A percentile compares a stretch with the other conserved stretches of the same genome.
Conservation (phyloP, 2,329 filamentous ascomycete species). For the Ophiosphaerella korrae region DNA sequence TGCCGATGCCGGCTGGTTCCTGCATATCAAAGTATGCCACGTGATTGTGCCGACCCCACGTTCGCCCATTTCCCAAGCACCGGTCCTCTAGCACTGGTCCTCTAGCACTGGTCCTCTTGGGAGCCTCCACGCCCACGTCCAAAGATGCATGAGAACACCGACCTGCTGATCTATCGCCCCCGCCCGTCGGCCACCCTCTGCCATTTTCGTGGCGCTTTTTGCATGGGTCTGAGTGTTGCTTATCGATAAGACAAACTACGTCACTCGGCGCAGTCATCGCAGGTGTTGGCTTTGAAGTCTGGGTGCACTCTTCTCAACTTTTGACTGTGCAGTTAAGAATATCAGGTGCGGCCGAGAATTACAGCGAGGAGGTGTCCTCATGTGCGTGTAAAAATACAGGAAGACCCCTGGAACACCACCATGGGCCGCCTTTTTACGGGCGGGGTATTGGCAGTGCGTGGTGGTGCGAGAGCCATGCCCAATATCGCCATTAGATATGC, state of each 20-base stretch:
- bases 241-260: conserved; percentile 5
- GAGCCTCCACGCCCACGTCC: neutral
- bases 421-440: too few species aligned
- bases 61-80: conserved; percentile 2
- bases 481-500: too few species aligned
- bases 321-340: too few species aligned
- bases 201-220: conserved; percentile 82
- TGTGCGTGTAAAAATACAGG: too few species aligned
- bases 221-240: conserved; percentile 78
- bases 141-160: conserved; percentile 4
- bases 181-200: conserved; percentile 93
- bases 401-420: too few species aligned
- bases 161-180: conserved; percentile 75
- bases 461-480: too few species aligned
- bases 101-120: neutral
- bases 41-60: conserved; percentile 11
- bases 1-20: conserved; percentile 15
- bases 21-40: conserved; percentile 5
- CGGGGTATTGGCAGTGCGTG: too few species aligned
- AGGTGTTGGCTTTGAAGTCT: too few species aligned
- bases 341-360: too few species aligned
- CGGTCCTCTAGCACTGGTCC: too few species aligned
- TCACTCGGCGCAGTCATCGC: neutral
- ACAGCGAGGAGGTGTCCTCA: too few species aligned
- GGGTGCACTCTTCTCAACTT: too few species aligned